A percentile compares a stretch with the other conserved stretches of the same genome.
phyloP scores from a whole-genome alignment of 2,329 filamentous ascomycete species.

The Aureobasidium sp. region DNA sequence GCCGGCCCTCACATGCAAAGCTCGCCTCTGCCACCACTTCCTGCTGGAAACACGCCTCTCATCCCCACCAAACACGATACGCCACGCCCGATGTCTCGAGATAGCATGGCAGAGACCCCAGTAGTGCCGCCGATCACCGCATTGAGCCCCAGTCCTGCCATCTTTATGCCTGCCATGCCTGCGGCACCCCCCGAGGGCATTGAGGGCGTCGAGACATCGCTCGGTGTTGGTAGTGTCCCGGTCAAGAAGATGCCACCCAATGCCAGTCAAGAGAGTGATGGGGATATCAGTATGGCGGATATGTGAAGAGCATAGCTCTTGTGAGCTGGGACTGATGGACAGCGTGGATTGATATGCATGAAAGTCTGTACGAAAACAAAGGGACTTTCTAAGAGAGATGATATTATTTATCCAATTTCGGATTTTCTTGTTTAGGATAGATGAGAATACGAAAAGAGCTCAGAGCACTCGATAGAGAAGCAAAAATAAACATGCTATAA shows the following conservation, averaged over 20 bases:
- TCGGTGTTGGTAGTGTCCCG: constrained; percentile 23
- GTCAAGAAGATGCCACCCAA: constrained; percentile 25
- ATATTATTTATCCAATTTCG: too few species aligned
- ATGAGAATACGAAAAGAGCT: background rate
- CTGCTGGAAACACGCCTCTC: constrained; percentile 5
- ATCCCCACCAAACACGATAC: constrained; percentile 17
- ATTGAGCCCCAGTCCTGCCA: constrained; percentile 22
- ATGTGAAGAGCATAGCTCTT: background rate
- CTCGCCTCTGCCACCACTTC: constrained; percentile 12
- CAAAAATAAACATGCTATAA: background rate
- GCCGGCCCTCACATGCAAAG: constrained; percentile 1
- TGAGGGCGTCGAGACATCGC: constrained; percentile 21
- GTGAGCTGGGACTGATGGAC: background rate
- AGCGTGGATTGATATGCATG: background rate
- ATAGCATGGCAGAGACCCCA: constrained; percentile 20
- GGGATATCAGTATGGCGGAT: constrained; percentile 7
- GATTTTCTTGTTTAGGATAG: background rate
- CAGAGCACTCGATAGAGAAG: background rate
- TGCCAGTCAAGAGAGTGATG: background rate
- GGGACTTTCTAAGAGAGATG: too few species aligned
- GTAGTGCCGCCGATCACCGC: constrained; percentile 23
- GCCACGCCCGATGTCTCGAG: constrained; percentile 7
- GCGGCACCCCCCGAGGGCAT: constrained; percentile 4
- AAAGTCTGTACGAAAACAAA: background rate
- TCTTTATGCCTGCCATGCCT: constrained; percentile 1